Evolutionary conservation across 2,329 filamentous ascomycete species (phyloP).

Genomic region (Stagonosporopsis rhizophila): DNA sequence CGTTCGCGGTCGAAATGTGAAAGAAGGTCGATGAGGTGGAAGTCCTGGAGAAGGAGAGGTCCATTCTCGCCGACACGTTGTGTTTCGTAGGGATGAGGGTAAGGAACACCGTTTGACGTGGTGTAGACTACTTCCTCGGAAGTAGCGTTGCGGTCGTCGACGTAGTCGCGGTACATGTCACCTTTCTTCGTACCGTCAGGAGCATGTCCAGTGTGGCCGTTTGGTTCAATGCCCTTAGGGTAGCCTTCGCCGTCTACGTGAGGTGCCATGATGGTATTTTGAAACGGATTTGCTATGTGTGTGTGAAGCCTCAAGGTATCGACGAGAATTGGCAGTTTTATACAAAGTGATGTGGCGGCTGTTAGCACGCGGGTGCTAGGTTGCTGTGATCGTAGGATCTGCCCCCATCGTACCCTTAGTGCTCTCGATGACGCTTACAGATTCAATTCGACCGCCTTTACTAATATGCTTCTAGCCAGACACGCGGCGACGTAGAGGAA

Average conservation of each 20-base stretch:
- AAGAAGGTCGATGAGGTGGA: slow-evolving; percentile 58
- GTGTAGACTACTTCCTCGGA: slow-evolving; percentile 60
- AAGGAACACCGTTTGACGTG: slow-evolving; percentile 63
- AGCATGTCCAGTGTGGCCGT: slow-evolving; percentile 25
- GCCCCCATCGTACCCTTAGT: slow-evolving; percentile 18
- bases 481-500: slow-evolving; percentile 9
- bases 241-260: slow-evolving; percentile 19
- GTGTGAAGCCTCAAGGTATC: too few species aligned
- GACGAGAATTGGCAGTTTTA: not conserved
- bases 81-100: slow-evolving; percentile 65
- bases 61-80: slow-evolving; percentile 65
- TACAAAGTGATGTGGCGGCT: slow-evolving; percentile 4
- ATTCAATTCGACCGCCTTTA: not conserved
- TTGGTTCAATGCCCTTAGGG: slow-evolving; percentile 15
- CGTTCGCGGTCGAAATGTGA: slow-evolving; percentile 60
- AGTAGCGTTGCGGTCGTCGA: slow-evolving; percentile 54
- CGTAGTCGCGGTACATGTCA: slow-evolving; percentile 52
- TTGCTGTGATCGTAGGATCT: slow-evolving; percentile 10
- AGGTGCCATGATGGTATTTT: slow-evolving; percentile 9
- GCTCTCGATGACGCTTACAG: slow-evolving; percentile 31
- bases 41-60: slow-evolving; percentile 63
- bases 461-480: slow-evolving; percentile 19
- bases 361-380: not conserved
- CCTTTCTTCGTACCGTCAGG: slow-evolving; percentile 41
- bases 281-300: not conserved